Base-by-base conservation (phyloP, 305 asterid species). In the Fraxinus velutina region DNA sequence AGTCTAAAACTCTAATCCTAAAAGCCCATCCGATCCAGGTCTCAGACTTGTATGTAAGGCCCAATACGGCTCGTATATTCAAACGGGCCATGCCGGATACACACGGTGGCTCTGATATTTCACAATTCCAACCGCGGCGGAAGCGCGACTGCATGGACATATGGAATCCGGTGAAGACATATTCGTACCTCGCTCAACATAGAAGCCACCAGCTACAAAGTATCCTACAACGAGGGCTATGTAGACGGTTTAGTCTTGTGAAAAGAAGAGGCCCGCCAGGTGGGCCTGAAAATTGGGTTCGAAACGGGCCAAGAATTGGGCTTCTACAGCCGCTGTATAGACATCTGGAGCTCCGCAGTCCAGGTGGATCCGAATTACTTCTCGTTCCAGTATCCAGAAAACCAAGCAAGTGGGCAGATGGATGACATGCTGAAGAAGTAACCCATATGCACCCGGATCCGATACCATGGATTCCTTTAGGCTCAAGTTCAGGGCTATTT, bases 241-340 rank as follows among this genome's bases (percentile, higher is more conserved):
- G 87, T 83, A 2, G 94, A 90, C 77, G 97, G 97, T 21, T 74
- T 90, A 50, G 55, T 82, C 37, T 85, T 93, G 2, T 97, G 97
- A 0, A 91, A 91, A 84, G 94, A 90, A 37, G 99, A 93, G 78
- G 97, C 97, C 73, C 82, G 82, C 4, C 88, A 88, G 80, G 97
- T 93, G 75, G 97, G 97, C 39, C 86, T 91, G 6, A 91, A 88
- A 86, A 89, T 86, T 36, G 97, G 98, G 30, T 95, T 91, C 68
- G 89, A 91, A 86, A 83, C 85, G 30, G 98, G 98, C 34, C 90
- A 89, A 77, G 94, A 92, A 84, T 83, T 93, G 87, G 97, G 98
- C 17, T 88, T 92, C 34, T 90, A 93, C 88, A 89, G 92, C 84
- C 94, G 96, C 75, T 89, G 95, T 82, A 68, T 90, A 75, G 90